A percentile compares a stretch with the other conserved stretches of the same genome.
These are phyloP conservation scores for Leccinum variicolor DNA, from an alignment of 768 basidiomycete species.

Conservation along the genomic window DNA sequence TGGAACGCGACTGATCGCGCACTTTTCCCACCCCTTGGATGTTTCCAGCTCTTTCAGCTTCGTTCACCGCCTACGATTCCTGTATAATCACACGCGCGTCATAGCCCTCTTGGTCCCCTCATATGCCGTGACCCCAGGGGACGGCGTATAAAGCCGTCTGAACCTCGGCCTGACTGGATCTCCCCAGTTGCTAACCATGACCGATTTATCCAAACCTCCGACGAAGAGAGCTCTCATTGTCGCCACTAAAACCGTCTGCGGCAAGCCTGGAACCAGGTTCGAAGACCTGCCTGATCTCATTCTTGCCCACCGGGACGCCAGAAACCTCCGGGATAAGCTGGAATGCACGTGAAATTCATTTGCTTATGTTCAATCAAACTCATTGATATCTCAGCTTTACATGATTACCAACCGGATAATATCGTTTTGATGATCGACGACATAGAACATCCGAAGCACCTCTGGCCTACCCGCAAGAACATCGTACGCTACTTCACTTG, in stretches of 20 bases:
- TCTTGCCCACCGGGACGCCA: conserved; percentile 20
- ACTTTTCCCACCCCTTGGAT: too few relatives aligned
- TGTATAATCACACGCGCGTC: too few relatives aligned
- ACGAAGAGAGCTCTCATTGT: conserved; percentile 21
- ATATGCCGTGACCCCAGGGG: too few relatives aligned
- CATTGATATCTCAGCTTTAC: conserved; percentile 25
- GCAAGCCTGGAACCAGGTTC: not conserved
- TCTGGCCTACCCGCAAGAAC: conserved; percentile 41
- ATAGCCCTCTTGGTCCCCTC: too few relatives aligned
- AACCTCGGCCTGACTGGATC: not conserved
- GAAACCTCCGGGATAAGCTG: conserved; percentile 9
- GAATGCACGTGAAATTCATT: conserved; percentile 6
- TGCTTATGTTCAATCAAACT: not conserved
- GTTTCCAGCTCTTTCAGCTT: too few relatives aligned
- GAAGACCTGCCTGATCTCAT: conserved; percentile 2
- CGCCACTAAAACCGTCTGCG: conserved; percentile 8
- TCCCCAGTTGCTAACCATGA: not conserved
- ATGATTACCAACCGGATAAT: conserved; percentile 37
- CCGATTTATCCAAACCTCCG: not conserved
- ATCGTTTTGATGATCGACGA: conserved; percentile 45
- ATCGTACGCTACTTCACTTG: conserved; percentile 35
- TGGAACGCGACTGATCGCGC: too few relatives aligned
- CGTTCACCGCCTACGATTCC: too few relatives aligned
- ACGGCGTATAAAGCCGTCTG: not conserved
- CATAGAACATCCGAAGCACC: conserved; percentile 20